Evolutionary conservation across 371 early-diverging fungal genomes (phyloP), one percentile per base, ranked within the genome.

Genomic region (Mucor indicus): DNA sequence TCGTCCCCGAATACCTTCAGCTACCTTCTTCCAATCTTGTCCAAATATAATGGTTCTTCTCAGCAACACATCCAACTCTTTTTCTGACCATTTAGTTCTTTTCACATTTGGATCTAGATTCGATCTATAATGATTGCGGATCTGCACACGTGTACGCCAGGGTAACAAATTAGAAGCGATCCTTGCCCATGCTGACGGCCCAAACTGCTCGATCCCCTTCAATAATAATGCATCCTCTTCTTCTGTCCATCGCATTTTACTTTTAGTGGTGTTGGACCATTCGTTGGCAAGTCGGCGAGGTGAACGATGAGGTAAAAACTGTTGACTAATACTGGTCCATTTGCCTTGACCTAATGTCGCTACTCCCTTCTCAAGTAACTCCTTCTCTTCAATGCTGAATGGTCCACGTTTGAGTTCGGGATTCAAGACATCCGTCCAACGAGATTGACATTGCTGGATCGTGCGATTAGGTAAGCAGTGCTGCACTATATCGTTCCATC

Each of bases 391-490:
- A 6, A 11, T 9, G 11, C 50, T 53, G n/a, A 72, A 60, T 0
- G 69, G 67, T 0, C 77, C 77, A 3, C 39, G 29, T n/a, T 44
- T 44, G 8, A 56, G 1, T 1, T 23, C 17, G 0, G 77, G 71
- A 24, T 64, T 39, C 0, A 69, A 20, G 1, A 19, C 16, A 13
- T 68, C 62, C 0, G 29, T 25, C 61, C 61, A 76, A 0, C 77
- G 64, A 3, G 24, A 4, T 24, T 50, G 38, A 30, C 65, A 64
- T 13, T 42, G 52, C 0, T 30, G 20, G 3, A 50, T 31, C 2
- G 61, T 60, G 2, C 69, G 64, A 33, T 66, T 61, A 1, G 76
- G 76, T 23, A 72, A 33, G 31, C 58, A 60, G 30, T 72, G 69
- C n/a, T 57, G 55, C 8, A 55, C 56, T 13, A 59, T 10, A 3